Base-by-base conservation (phyloP, 306 rosid genomes). In the Morella rubra region DNA sequence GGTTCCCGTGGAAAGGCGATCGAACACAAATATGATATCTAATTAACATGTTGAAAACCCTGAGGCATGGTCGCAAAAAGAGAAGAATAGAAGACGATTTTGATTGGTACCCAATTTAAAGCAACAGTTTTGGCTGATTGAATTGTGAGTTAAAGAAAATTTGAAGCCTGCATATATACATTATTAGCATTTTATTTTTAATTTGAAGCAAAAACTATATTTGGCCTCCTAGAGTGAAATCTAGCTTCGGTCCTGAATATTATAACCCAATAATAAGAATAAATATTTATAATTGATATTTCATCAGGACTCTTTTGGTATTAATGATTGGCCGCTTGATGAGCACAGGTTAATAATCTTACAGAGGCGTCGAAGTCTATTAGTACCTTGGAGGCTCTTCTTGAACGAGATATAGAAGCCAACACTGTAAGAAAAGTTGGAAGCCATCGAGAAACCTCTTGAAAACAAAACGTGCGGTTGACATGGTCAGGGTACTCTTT, bases 341-440 rank as follows among this genome's bases (percentile, higher is more conserved):
- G 41, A 18, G 84, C 41, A 46, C 46, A 95, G 98, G 98, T 95
- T 71, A 44, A 71, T 16, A 96, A 95, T 89, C 92, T 95, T 14
- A 78, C 80, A 18, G 92, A 78, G 82, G 97, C 97, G 22, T 92
- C 98, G 6, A 88, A 92, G 37, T 89, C 96, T 7, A 84, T 89
- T 65, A 73, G 41, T 84, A 88, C 83, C 15, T 84, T 95, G 55
- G 84, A 65, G 53, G 87, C 85, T 65, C 5, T 95, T 90, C 66
- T 95, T 81, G 97, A 90, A 64, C 84, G 55, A 75, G 98, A 95
- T 74, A 49, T 92, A 11, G 86, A 74, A 55, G 83, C 87, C 44
- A 77, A 80, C 44, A 50, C 85, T 64, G 92, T 90, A 53, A 89
- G 84, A 71, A 88, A 64, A 45, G 88, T 76, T 6, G 97, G 98